Evolutionary conservation across 352 stramenopile genomes (phyloP).

Genomic region (Globisporangium polare): DNA sequence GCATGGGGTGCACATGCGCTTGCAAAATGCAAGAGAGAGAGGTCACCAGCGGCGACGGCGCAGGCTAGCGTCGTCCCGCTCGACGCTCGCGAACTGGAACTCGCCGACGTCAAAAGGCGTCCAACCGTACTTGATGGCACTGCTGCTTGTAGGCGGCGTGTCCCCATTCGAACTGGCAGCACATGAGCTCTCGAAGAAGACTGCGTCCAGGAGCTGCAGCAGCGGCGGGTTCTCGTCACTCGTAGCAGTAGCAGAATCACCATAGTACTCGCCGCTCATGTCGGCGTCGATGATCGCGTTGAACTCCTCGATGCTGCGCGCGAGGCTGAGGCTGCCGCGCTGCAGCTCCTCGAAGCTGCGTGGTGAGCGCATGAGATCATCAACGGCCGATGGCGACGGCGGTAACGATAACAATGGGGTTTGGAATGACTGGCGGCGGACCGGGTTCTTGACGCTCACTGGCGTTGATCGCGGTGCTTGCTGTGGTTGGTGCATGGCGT

Average conservation of each 20-base stretch:
- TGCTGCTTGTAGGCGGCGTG: background rate
- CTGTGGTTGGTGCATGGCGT: background rate
- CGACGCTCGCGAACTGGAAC: constrained; percentile 18
- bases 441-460: background rate
- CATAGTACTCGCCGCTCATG: background rate
- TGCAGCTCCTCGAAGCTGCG: constrained; percentile 9
- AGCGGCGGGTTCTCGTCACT: background rate
- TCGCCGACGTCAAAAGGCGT: constrained; percentile 17
- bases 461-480: background rate
- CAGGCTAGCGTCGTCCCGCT: background rate
- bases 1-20: background rate
- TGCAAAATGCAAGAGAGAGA: background rate
- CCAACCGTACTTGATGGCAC: constrained; percentile 17
- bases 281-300: constrained; percentile 18
- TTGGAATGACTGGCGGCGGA: background rate
- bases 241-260: background rate
- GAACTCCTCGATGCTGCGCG: constrained; percentile 19
- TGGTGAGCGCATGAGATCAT: background rate
- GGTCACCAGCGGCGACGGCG: background rate
- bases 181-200: background rate
- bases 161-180: background rate
- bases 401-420: background rate
- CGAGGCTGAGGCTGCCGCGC: constrained; percentile 6
- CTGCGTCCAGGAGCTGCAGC: background rate
- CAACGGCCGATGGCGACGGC: background rate